Evolutionary conservation across 2,329 filamentous ascomycete genomes (phyloP), one percentile per base, ranked within the genome.

Genomic region (Curvularia sp.): DNA sequence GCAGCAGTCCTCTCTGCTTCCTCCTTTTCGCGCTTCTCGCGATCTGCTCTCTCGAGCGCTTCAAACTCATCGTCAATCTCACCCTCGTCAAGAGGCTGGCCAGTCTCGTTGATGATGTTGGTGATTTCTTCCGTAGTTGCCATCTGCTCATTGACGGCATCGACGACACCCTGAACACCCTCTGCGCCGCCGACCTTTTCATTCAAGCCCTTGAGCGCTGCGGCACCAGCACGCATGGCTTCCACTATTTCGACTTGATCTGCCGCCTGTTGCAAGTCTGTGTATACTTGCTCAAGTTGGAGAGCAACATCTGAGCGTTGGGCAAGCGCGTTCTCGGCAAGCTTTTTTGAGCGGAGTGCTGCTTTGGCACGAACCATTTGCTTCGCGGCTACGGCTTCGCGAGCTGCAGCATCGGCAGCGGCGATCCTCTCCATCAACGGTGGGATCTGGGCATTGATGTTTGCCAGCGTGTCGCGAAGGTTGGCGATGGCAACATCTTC

Each of bases 11-110:
- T 58, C 12, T 34, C 45, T 18, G 87, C 84, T 64, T 86, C 82
- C 19, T 75, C 78, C 71, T 89, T 86, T 80, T 96, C 82, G 60
- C 90, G 87, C 73, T 94, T 91, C 65, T 97, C 86, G 74, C 90
- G 90, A 74, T 96, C 92, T 3, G 65, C 75, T 32, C 74, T 80
- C 77, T 93, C 88, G 79, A 99, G 80, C 3, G 83, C 88, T 65
- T 90, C 89, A 46, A 98, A 83, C 79, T 97, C 94, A 59, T 94
- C 90, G 66, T 97, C 93, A 54, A 98, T 86, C 74, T 96, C 93
- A 19, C 73, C 83, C 71, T 97, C 93, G 74, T 97, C 92, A 30
- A 96, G 70, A 5, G 65, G 63, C 46, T 68, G 55, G 13, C 69
- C 69, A 3, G 71, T 68, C 64, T 95, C 92, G 51, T 88, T 87